Evolutionary conservation across 345 rosid species (phyloP).

Genomic region (Citrus mangshanensis): DNA sequence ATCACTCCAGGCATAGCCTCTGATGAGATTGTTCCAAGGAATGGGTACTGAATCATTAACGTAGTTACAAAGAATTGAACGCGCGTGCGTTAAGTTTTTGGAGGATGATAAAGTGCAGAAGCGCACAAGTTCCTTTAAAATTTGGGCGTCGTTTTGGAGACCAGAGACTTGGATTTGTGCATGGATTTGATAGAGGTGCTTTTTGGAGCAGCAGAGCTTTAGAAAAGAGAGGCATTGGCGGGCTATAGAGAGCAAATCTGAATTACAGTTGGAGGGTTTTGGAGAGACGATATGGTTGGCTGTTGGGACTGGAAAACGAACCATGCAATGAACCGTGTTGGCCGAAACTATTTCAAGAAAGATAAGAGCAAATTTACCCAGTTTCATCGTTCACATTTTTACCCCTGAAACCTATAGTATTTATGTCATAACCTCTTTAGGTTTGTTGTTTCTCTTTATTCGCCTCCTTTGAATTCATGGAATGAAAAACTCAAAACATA

Average conservation of each 20-base stretch:
- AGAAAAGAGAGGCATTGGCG: slow-evolving; percentile 49
- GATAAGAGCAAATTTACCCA: background rate
- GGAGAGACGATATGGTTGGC: slow-evolving; percentile 16
- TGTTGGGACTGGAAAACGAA: slow-evolving; percentile 20
- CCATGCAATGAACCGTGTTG: slow-evolving; percentile 1
- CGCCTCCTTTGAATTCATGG: no score
- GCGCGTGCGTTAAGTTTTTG: slow-evolving; percentile 43
- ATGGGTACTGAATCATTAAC: slow-evolving; percentile 33
- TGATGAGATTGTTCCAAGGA: slow-evolving; percentile 62
- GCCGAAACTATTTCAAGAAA: background rate
- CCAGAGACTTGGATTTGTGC: slow-evolving; percentile 54
- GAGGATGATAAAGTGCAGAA: slow-evolving; percentile 48
- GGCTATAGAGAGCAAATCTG: slow-evolving; percentile 39
- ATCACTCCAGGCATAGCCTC: slow-evolving; percentile 56
- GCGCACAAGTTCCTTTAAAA: slow-evolving; percentile 47
- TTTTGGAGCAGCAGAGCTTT: slow-evolving; percentile 46
- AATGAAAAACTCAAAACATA: no score
- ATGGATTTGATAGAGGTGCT: slow-evolving; percentile 57
- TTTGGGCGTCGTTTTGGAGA: slow-evolving; percentile 47
- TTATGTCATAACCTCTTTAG: background rate
- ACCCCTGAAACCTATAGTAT: background rate
- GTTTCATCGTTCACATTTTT: no score
- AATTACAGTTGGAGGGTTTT: slow-evolving; percentile 11
- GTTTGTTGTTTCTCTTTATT: background rate
- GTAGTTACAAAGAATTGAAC: slow-evolving; percentile 38